These are phyloP conservation scores for Colletotrichum lupini DNA, from an alignment of 2,329 filamentous ascomycete species.

Conservation along the genomic window DNA sequence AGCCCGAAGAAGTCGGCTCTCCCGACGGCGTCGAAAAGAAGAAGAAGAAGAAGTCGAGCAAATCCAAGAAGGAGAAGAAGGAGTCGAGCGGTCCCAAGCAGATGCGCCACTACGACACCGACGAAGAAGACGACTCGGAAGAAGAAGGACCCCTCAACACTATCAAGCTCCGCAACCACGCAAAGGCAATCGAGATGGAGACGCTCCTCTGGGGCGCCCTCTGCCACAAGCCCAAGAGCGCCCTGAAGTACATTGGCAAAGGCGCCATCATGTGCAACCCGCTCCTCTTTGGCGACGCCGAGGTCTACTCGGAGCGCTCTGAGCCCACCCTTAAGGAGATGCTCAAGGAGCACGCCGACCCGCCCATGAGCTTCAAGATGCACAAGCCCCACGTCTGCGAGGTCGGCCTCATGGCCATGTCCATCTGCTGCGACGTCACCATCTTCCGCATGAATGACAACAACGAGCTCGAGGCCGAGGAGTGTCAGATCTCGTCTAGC, in stretches of 20 bases:
- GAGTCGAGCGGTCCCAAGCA: slow-evolving; percentile 3
- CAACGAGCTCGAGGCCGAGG: slow-evolving; percentile 41
- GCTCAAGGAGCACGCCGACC: slow-evolving; percentile 41
- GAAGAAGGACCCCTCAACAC: slow-evolving; percentile 41
- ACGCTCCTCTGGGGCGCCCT: slow-evolving; percentile 51
- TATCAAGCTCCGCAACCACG: slow-evolving; percentile 52
- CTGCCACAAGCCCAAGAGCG: slow-evolving; percentile 48
- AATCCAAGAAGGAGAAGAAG: slow-evolving; percentile 20
- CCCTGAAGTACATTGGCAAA: slow-evolving; percentile 50
- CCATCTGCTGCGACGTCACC: slow-evolving; percentile 46
- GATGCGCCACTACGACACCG: slow-evolving; percentile 17
- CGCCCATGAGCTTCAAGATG: slow-evolving; percentile 45
- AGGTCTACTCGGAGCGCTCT: slow-evolving; percentile 40
- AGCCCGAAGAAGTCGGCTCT: neutral
- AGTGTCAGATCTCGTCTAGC: slow-evolving; percentile 42
- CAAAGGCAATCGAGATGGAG: slow-evolving; percentile 49
- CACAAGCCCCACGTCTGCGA: slow-evolving; percentile 48
- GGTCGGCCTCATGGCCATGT: slow-evolving; percentile 51
- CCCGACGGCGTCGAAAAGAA: slow-evolving; percentile 13
- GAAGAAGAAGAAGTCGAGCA: slow-evolving; percentile 25
- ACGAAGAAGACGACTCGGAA: slow-evolving; percentile 28
- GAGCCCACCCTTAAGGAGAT: slow-evolving; percentile 44
- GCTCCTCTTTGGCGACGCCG: slow-evolving; percentile 42
- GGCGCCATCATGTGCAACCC: slow-evolving; percentile 52
- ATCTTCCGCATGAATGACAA: slow-evolving; percentile 41